Evolutionary conservation across 768 basidiomycete genomes (phyloP).

Genomic region (Boletus pseudo-olivaceus): DNA sequence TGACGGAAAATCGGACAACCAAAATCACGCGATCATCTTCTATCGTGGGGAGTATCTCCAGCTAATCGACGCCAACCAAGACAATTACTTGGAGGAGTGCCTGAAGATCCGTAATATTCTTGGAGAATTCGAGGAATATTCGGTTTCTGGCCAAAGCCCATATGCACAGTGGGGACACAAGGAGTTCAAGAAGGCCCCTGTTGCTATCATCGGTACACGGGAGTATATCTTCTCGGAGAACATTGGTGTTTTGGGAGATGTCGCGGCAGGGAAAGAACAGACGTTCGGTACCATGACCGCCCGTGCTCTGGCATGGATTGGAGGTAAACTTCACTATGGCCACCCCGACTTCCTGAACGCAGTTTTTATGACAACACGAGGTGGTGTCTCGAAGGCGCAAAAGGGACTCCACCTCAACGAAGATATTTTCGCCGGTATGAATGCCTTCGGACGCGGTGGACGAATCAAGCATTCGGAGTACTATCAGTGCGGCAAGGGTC

Average conservation of each 20-base stretch:
- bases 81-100: constrained; percentile 99
- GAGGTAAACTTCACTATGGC: constrained; percentile 97
- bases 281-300: constrained; percentile 99
- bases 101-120: constrained; percentile 97
- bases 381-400: constrained; percentile 98
- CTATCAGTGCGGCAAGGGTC: constrained; percentile 98
- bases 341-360: constrained; percentile 99
- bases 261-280: constrained; percentile 99
- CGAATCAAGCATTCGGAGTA: constrained; percentile 99
- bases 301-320: constrained; percentile 92
- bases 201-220: constrained; percentile 96
- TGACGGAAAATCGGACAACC: constrained; percentile 99
- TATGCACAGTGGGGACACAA: constrained; percentile 96
- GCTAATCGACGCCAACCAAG: constrained; percentile 99
- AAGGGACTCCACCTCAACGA: constrained; percentile 98
- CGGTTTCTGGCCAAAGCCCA: constrained; percentile 86
- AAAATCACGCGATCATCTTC: constrained; percentile 99
- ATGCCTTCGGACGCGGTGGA: constrained; percentile 95
- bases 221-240: constrained; percentile 99
- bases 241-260: constrained; percentile 97
- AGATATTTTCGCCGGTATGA: constrained; percentile 99
- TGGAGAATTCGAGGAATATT: constrained; percentile 96
- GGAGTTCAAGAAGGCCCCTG: constrained; percentile 85
- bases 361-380: constrained; percentile 97
- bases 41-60: constrained; percentile 99